phyloP scores from a whole-genome alignment of 129 eudicot genomes.

The Lactuca sativa region DNA sequence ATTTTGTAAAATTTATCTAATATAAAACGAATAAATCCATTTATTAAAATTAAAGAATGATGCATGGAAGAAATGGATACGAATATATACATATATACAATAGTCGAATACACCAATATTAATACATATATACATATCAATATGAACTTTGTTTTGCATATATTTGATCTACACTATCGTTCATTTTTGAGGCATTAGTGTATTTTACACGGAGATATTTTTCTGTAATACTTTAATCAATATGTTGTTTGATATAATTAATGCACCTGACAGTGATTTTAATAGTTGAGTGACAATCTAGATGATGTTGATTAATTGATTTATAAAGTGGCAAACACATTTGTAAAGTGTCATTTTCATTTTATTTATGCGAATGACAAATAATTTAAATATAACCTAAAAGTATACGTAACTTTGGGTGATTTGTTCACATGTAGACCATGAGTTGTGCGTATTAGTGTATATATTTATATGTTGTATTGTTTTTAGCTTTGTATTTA shows the following conservation, averaged over 20 bases:
- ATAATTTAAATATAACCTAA: conserved; percentile 1
- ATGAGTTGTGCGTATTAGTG: too few species aligned
- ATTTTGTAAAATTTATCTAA: background rate
- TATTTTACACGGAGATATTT: too few species aligned
- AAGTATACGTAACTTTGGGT: background rate
- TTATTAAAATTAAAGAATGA: background rate
- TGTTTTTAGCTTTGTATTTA: too few species aligned
- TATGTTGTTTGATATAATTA: background rate
- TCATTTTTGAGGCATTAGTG: too few species aligned
- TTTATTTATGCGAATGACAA: conserved; percentile 2
- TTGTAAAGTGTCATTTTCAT: conserved; percentile 14
- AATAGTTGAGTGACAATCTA: background rate
- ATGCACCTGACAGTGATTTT: conserved; percentile 1
- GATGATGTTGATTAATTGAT: conserved; percentile 17
- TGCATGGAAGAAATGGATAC: background rate
- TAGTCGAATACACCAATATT: too few species aligned
- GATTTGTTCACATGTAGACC: background rate
- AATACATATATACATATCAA: too few species aligned
- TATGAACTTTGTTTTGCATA: too few species aligned
- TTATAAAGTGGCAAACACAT: conserved; percentile 10
- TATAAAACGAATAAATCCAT: too few species aligned
- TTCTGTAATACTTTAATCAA: too few species aligned
- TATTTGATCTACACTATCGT: too few species aligned
- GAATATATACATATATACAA: too few species aligned
- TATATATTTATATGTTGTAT: too few species aligned